These are phyloP conservation scores for Silene latifolia DNA, from an alignment of 148 eudicot species.

Conservation along the genomic window DNA sequence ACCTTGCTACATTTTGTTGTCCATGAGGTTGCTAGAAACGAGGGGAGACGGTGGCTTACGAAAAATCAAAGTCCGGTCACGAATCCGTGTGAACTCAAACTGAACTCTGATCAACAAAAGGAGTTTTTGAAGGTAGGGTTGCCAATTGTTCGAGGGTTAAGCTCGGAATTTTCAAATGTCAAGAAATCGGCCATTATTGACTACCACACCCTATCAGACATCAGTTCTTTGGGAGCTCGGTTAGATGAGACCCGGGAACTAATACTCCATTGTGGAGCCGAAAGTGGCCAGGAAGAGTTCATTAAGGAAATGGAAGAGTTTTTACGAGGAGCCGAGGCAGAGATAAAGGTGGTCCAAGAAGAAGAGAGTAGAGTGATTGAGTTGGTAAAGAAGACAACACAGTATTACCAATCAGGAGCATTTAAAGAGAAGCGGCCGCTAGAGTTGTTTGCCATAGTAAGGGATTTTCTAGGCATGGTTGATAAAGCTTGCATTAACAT, in stretches of 20 bases:
- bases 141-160: conserved; percentile 70
- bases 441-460: conserved; percentile 62
- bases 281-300: conserved; percentile 40
- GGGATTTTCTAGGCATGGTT: conserved; percentile 60
- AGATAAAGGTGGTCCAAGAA: conserved; percentile 47
- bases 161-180: conserved; percentile 59
- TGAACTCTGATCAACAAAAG: conserved; percentile 45
- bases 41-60: conserved; percentile 65
- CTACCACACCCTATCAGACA: conserved; percentile 39
- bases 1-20: conserved; percentile 83
- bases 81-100: neutral
- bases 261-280: conserved; percentile 37
- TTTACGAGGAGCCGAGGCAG: conserved; percentile 50
- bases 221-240: conserved; percentile 31
- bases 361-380: conserved; percentile 58
- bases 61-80: neutral
- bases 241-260: conserved; percentile 37
- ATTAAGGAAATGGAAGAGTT: conserved; percentile 52
- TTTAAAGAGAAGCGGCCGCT: conserved; percentile 54
- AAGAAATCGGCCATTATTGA: conserved; percentile 73
- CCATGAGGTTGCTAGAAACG: conserved; percentile 73
- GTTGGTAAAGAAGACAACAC: conserved; percentile 61
- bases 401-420: conserved; percentile 73
- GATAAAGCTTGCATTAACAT: conserved; percentile 71
- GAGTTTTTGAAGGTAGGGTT: conserved; percentile 71